These are phyloP conservation scores for Hyaloscypha variabilis DNA, from an alignment of 495 filamentous ascomycete genomes.

Conservation along the genomic window DNA sequence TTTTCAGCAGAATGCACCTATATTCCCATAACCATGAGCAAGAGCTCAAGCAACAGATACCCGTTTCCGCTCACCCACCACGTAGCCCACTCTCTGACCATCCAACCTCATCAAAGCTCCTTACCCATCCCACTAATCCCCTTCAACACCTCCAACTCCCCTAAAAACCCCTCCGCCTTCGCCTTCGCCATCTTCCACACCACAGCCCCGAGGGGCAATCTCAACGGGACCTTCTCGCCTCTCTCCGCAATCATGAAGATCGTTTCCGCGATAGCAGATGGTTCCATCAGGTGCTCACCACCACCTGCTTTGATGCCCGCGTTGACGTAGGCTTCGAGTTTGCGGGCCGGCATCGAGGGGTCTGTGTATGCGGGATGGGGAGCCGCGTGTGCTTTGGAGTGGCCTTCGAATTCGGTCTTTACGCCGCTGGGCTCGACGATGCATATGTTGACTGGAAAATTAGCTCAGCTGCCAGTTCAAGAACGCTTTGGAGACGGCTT, in stretches of 20 bases:
- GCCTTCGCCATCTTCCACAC: conserved; percentile 41
- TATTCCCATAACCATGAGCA: too few species aligned
- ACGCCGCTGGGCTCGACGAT: conserved; percentile 54
- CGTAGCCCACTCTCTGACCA: too few species aligned
- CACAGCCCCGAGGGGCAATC: conserved; percentile 46
- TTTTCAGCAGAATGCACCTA: too few species aligned
- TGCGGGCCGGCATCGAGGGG: conserved; percentile 38
- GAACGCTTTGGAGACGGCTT: too few species aligned
- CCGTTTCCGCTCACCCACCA: too few species aligned
- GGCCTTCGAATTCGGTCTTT: conserved; percentile 45
- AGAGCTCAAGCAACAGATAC: too few species aligned
- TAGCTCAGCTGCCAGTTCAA: not conserved
- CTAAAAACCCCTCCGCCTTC: conserved; percentile 37
- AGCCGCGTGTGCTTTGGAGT: conserved; percentile 30
- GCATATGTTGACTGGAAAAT: conserved; percentile 43
- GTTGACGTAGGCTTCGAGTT: conserved; percentile 38
- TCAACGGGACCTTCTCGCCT: conserved; percentile 42
- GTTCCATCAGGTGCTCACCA: conserved; percentile 35
- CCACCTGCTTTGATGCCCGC: conserved; percentile 33
- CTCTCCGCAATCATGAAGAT: conserved; percentile 41
- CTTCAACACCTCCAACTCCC: conserved; percentile 39
- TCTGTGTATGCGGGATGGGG: conserved; percentile 41
- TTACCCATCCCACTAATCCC: conserved; percentile 33
- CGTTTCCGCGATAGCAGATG: conserved; percentile 38
- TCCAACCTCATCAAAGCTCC: conserved; percentile 16